Conservation (phyloP, 2,329 filamentous ascomycete species). For the Coniochaeta prunicola region DNA sequence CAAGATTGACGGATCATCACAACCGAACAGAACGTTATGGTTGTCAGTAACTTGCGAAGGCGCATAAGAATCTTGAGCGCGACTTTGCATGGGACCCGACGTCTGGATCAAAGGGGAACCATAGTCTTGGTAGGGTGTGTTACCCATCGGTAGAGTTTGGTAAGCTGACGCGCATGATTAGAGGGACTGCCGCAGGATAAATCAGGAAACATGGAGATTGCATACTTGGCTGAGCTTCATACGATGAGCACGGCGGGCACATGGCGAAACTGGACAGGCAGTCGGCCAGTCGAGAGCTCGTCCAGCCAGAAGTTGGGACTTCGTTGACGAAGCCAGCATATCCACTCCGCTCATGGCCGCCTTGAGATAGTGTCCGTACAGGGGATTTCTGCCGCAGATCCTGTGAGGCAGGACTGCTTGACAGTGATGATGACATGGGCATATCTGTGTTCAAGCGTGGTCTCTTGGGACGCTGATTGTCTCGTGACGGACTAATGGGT, state of each 20-base stretch:
- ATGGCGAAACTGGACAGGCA: slow-evolving; percentile 25
- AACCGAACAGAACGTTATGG: slow-evolving; percentile 19
- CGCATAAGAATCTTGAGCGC: slow-evolving; percentile 8
- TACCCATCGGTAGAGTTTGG: slow-evolving; percentile 13
- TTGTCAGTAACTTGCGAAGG: slow-evolving; percentile 18
- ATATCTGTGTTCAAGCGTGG: slow-evolving; percentile 17
- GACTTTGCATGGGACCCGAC: slow-evolving; percentile 12
- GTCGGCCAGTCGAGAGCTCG: slow-evolving; percentile 21
- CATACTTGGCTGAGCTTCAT: slow-evolving; percentile 26
- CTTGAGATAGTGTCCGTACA: slow-evolving; percentile 13
- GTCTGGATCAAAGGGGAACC: slow-evolving; percentile 14
- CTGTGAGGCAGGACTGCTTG: slow-evolving; percentile 16
- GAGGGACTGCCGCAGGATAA: not conserved
- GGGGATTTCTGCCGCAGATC: slow-evolving; percentile 24
- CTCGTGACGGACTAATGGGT: slow-evolving; percentile 13
- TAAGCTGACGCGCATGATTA: slow-evolving; percentile 8
- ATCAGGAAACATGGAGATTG: not conserved
- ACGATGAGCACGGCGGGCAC: slow-evolving; percentile 26
- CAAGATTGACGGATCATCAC: slow-evolving; percentile 19
- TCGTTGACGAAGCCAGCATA: slow-evolving; percentile 9
- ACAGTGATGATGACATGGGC: slow-evolving; percentile 22
- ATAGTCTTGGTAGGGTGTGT: slow-evolving; percentile 22
- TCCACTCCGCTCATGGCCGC: slow-evolving; percentile 6
- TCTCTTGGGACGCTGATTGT: slow-evolving; percentile 16
- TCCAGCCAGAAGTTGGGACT: slow-evolving; percentile 14